Evolutionary conservation across 805 yeast genomes (phyloP).

Genomic region (Saturnispora dispora): DNA sequence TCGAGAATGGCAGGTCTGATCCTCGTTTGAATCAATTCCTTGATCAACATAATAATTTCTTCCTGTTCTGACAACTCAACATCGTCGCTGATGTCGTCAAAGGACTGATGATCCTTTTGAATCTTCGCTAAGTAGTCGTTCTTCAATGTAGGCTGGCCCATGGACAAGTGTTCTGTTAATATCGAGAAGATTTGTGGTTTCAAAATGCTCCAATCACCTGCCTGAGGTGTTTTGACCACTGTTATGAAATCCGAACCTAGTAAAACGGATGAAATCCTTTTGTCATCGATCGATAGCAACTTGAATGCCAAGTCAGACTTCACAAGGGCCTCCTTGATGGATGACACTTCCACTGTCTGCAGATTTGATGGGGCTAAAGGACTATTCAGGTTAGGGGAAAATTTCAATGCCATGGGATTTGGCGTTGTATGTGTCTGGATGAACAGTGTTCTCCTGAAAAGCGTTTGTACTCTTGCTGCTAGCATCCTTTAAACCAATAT

Average conservation of each 20-base stretch:
- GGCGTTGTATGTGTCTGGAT: conserved; percentile 85
- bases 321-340: conserved; percentile 61
- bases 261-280: conserved; percentile 59
- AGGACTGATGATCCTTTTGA: conserved; percentile 22
- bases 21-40: conserved; percentile 86
- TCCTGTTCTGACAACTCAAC: conserved; percentile 39
- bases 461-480: not conserved
- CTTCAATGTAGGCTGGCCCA: conserved; percentile 48
- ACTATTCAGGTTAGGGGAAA: conserved; percentile 56
- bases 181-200: conserved; percentile 61
- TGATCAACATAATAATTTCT: conserved; percentile 81
- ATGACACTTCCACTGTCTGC: conserved; percentile 58
- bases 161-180: conserved; percentile 45
- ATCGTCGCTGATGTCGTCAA: conserved; percentile 37
- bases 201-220: conserved; percentile 47
- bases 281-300: conserved; percentile 60
- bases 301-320: conserved; percentile 71
- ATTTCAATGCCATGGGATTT: conserved; percentile 77
- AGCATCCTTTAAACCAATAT: not conserved
- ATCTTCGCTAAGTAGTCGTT: conserved; percentile 31
- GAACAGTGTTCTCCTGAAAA: conserved; percentile 31
- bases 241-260: conserved; percentile 81
- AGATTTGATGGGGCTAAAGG: conserved; percentile 51
- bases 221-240: conserved; percentile 49
- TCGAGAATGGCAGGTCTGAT: conserved; percentile 97